These are phyloP conservation scores for Mucor velutinosus DNA, from an alignment of 371 early-diverging fungal genomes.

Conservation along the genomic window DNA sequence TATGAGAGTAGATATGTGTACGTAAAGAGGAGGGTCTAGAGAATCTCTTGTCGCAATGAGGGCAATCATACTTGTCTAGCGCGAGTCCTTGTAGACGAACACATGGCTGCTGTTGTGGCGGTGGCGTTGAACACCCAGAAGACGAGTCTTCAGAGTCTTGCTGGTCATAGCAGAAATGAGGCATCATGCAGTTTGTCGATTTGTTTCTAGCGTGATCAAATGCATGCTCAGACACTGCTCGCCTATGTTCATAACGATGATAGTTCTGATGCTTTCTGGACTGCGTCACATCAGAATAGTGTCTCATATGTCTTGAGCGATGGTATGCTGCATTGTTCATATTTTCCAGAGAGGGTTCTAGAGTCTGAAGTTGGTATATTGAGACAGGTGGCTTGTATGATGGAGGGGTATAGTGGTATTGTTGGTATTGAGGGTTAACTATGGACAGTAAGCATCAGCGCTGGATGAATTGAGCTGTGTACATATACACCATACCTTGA, in stretches of 20 bases:
- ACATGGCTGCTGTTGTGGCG: neutral
- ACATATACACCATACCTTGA: neutral
- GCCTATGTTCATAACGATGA: neutral
- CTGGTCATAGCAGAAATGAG: neutral
- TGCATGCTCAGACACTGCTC: neutral
- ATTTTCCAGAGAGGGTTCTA: neutral
- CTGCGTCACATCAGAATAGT: neutral
- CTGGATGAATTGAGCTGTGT: neutral
- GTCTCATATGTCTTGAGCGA: neutral
- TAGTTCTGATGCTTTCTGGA: neutral
- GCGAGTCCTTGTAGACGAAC: neutral
- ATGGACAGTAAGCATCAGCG: neutral
- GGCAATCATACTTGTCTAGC: slow-evolving; percentile 55
- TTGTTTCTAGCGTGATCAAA: neutral
- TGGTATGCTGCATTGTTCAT: neutral
- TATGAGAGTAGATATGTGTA: slow-evolving; percentile 72
- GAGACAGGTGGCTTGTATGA: neutral
- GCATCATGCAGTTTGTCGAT: neutral
- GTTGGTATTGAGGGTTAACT: neutral
- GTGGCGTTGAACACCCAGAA: neutral
- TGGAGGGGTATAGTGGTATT: neutral
- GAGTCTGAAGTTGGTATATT: neutral
- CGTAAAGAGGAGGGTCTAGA: slow-evolving; percentile 70
- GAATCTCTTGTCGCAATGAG: slow-evolving; percentile 65
- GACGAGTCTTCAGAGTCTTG: neutral